These are phyloP conservation scores for Byssochlamys sp. DNA, from an alignment of 2,329 filamentous ascomycete species.

Conservation along the genomic window DNA sequence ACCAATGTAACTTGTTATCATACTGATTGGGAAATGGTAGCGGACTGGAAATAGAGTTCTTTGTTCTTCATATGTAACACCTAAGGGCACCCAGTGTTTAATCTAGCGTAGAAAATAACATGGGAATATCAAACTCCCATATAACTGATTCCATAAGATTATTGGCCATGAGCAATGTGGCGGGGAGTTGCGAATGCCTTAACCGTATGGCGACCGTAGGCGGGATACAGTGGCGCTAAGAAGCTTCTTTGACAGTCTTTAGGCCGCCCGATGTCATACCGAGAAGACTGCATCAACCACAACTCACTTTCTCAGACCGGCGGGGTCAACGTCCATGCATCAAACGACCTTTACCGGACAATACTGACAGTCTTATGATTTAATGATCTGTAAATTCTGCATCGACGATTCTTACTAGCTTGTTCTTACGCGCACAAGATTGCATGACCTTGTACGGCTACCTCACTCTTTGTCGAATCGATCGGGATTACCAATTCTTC, in stretches of 20 bases:
- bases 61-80: neutral
- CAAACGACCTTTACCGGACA: neutral
- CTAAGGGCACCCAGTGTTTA: neutral
- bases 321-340: neutral
- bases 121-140: neutral
- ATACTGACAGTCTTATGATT: neutral
- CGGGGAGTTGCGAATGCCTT: neutral
- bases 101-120: neutral
- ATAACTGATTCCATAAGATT: neutral
- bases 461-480: neutral
- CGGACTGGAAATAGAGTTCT: neutral
- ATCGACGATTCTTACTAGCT: neutral
- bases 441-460: neutral
- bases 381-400: neutral
- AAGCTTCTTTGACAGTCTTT: neutral
- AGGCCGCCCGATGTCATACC: neutral
- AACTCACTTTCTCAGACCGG: neutral
- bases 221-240: neutral
- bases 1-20: neutral
- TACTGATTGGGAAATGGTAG: neutral
- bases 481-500: neutral
- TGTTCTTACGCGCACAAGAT: neutral
- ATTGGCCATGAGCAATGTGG: neutral
- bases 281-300: neutral
- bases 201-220: neutral